A percentile compares a stretch with the other conserved stretches of the same genome.
These are phyloP conservation scores for Epichloe hybrida DNA, from an alignment of 2,329 filamentous ascomycete genomes.

Conservation along the genomic window DNA sequence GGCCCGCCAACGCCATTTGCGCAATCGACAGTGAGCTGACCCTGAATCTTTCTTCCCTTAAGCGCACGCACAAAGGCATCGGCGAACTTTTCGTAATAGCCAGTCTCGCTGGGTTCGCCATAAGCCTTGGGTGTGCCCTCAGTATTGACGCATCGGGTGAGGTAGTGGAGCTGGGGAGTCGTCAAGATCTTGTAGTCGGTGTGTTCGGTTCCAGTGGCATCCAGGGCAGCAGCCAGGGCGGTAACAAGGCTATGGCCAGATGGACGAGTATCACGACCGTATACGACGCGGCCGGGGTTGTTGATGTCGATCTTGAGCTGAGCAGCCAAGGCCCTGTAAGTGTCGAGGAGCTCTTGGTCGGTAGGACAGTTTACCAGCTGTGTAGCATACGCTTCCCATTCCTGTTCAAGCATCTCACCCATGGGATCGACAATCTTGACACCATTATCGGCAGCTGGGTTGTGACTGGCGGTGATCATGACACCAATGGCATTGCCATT, in stretches of 20 bases:
- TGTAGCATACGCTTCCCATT: constrained; percentile 86
- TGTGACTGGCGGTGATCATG: constrained; percentile 93
- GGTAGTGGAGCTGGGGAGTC: too few species aligned
- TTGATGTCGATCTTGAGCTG: constrained; percentile 56
- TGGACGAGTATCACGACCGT: too few species aligned
- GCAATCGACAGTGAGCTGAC: constrained; percentile 75
- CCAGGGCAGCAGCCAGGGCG: too few species aligned
- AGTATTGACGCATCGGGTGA: constrained; percentile 71
- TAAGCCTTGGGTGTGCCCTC: constrained; percentile 77
- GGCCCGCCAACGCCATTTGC: constrained; percentile 94
- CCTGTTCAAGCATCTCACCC: constrained; percentile 94
- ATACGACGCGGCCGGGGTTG: too few species aligned
- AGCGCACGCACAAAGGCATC: constrained; percentile 76
- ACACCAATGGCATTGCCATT: constrained; percentile 86
- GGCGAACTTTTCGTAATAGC: constrained; percentile 89
- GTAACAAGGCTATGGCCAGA: too few species aligned
- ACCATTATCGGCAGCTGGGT: constrained; percentile 78
- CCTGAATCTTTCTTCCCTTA: constrained; percentile 59
- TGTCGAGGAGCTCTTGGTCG: constrained; percentile 60
- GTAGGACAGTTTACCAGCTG: constrained; percentile 71
- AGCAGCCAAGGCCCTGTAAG: constrained; percentile 63
- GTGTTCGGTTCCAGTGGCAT: too few species aligned
- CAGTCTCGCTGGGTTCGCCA: constrained; percentile 74
- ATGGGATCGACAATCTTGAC: constrained; percentile 94
- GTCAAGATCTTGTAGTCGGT: too few species aligned